phyloP scores from a whole-genome alignment of 257 asterid species.

The Ilex aquifolium region DNA sequence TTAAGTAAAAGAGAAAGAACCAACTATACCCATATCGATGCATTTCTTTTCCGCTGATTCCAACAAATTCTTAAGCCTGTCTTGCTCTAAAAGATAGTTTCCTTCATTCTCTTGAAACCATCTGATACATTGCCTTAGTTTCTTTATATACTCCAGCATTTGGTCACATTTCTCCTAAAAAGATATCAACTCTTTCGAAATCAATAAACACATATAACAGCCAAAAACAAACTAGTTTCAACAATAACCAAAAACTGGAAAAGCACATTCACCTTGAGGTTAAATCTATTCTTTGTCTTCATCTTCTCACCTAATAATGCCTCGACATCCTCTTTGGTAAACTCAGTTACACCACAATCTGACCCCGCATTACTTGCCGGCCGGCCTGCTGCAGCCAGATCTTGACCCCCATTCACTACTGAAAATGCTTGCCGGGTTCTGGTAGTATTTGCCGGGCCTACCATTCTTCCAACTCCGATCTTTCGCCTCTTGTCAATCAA shows the following conservation, averaged over 20 bases:
- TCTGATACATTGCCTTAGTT: conserved; percentile 69
- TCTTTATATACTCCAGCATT: conserved; percentile 55
- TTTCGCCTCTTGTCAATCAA: conserved; percentile 66
- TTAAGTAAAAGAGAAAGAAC: not conserved
- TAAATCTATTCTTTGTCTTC: conserved; percentile 56
- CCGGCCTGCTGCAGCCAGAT: conserved; percentile 47
- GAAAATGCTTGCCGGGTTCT: conserved; percentile 67
- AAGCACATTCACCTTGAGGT: conserved; percentile 28
- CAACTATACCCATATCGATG: conserved; percentile 43
- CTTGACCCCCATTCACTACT: conserved; percentile 69
- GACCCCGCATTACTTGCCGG: conserved; percentile 67
- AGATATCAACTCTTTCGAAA: conserved; percentile 9
- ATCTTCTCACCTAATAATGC: conserved; percentile 63
- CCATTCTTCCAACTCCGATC: conserved; percentile 55
- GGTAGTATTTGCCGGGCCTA: conserved; percentile 36
- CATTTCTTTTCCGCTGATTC: conserved; percentile 66
- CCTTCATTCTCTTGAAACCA: conserved; percentile 89
- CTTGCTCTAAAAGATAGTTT: conserved; percentile 46
- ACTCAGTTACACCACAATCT: conserved; percentile 51
- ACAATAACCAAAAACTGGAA: not conserved
- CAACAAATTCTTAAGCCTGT: conserved; percentile 42
- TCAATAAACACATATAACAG: not conserved
- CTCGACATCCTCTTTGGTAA: conserved; percentile 66
- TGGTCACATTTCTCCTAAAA: conserved; percentile 71
- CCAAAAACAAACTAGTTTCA: not conserved